Evolutionary conservation across 2,329 filamentous ascomycete genomes (phyloP).

Genomic region (Verticillium dahliae): DNA sequence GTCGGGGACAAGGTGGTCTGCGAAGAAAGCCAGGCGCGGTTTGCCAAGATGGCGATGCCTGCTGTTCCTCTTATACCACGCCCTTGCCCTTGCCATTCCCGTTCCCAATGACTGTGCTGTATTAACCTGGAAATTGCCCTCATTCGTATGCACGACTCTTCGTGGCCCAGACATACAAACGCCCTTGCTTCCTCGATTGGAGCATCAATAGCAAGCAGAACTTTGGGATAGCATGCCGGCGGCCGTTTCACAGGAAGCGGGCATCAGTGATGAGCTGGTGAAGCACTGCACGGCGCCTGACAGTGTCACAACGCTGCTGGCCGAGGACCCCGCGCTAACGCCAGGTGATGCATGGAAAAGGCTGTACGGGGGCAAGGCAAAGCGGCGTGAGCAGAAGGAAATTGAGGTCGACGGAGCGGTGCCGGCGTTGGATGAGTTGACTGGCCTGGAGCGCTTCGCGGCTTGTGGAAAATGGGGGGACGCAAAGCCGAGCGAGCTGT

Average conservation of each 20-base stretch:
- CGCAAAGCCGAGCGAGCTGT: constrained; percentile 58
- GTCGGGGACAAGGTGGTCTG: neutral
- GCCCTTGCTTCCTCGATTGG: no score
- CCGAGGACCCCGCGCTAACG: neutral
- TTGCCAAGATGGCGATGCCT: neutral
- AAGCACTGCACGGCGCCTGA: constrained; percentile 1
- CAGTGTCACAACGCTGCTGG: constrained; percentile 1
- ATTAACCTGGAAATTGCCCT: neutral
- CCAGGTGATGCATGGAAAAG: constrained; percentile 2
- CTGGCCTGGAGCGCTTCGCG: neutral
- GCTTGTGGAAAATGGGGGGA: constrained; percentile 56
- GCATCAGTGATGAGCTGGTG: constrained; percentile 1
- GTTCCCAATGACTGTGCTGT: neutral
- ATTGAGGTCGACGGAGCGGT: neutral
- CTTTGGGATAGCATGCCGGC: neutral
- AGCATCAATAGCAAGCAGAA: no score
- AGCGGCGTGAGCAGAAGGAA: neutral
- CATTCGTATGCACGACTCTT: neutral
- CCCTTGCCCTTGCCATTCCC: neutral
- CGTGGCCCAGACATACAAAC: neutral
- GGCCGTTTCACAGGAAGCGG: neutral
- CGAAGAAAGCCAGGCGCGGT: neutral
- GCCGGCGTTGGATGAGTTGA: neutral
- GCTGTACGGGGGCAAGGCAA: neutral
- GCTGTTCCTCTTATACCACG: neutral